Evolutionary conservation across 2,329 filamentous ascomycete species (phyloP).

Genomic region (Xylaria sp.): DNA sequence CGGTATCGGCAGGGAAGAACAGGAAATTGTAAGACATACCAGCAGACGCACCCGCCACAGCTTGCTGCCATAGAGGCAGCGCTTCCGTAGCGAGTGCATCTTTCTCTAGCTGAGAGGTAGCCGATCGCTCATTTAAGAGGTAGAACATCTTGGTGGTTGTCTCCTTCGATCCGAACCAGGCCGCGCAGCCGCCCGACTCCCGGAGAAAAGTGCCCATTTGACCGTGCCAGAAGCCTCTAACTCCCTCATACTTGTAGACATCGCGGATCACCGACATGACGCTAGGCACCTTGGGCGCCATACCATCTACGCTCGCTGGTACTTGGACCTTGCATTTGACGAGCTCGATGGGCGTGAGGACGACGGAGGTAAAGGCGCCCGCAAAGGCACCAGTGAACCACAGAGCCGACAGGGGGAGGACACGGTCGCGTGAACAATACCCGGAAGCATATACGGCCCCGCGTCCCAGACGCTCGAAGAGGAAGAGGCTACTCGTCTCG

Average conservation of each 20-base stretch:
- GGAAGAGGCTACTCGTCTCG: conserved; percentile 92
- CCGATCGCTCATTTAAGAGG: conserved; percentile 60
- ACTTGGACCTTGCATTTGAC: conserved; percentile 99
- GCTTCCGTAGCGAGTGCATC: conserved; percentile 60
- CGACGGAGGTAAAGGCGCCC: conserved; percentile 87
- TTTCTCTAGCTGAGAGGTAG: conserved; percentile 54
- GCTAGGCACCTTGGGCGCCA: conserved; percentile 62
- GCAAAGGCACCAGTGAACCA: conserved; percentile 85
- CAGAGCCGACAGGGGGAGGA: conserved; percentile 79
- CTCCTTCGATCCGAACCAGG: conserved; percentile 96
- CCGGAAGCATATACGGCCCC: conserved; percentile 69
- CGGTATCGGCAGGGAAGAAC: conserved; percentile 96
- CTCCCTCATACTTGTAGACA: conserved; percentile 83
- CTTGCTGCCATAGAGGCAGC: conserved; percentile 86
- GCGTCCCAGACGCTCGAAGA: conserved; percentile 84
- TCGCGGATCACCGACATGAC: conserved; percentile 79
- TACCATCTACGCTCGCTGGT: conserved; percentile 59
- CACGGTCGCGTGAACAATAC: conserved; percentile 62
- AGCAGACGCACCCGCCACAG: conserved; percentile 85
- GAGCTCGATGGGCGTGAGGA: conserved; percentile 94
- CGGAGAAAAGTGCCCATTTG: conserved; percentile 93
- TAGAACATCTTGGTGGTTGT: conserved; percentile 79
- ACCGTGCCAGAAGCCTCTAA: conserved; percentile 93
- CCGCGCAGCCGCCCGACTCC: conserved; percentile 91
- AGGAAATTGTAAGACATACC: conserved; percentile 97